A percentile compares a stretch with the other conserved stretches of the same genome.
Evolutionary conservation across 2,329 filamentous ascomycete genomes (phyloP).

Genomic region (Balansia obtecta): DNA sequence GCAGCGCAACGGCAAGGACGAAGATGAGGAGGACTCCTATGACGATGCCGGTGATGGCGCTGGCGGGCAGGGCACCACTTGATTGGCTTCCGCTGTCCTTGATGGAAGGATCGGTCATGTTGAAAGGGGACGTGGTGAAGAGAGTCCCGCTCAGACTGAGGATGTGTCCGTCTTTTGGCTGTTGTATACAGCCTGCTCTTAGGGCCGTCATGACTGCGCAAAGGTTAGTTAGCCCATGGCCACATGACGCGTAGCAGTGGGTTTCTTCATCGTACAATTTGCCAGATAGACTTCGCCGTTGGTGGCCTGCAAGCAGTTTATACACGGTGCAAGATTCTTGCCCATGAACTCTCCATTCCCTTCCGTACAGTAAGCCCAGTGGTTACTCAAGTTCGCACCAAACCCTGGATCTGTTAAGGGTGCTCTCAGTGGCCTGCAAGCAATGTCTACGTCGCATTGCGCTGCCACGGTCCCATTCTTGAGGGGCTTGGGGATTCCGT

Average conservation of each 20-base stretch:
- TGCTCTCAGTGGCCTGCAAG: conserved; percentile 27
- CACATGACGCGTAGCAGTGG: too few relatives aligned
- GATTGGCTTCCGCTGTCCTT: conserved; percentile 15
- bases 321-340: conserved; percentile 23
- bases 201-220: conserved; percentile 33
- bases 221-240: conserved; percentile 1
- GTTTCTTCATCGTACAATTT: conserved; percentile 32
- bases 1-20: conserved; percentile 28
- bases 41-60: conserved; percentile 42
- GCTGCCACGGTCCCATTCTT: conserved; percentile 21
- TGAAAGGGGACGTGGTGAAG: conserved; percentile 25
- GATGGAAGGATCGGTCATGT: conserved; percentile 23
- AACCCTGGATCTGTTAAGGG: conserved; percentile 24
- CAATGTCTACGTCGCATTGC: conserved; percentile 29
- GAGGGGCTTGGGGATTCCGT: conserved; percentile 18
- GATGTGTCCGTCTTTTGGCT: conserved; percentile 23
- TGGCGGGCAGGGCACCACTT: conserved; percentile 26
- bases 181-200: conserved; percentile 34
- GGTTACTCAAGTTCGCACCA: conserved; percentile 8
- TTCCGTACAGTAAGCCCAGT: conserved; percentile 30
- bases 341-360: conserved; percentile 21
- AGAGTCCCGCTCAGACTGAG: conserved; percentile 30
- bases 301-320: conserved; percentile 30
- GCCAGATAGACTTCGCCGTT: conserved; percentile 29
- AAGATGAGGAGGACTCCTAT: conserved; percentile 32